These are phyloP conservation scores for Ambrosiella cleistominuta DNA, from an alignment of 2,329 filamentous ascomycete genomes.

Conservation along the genomic window DNA sequence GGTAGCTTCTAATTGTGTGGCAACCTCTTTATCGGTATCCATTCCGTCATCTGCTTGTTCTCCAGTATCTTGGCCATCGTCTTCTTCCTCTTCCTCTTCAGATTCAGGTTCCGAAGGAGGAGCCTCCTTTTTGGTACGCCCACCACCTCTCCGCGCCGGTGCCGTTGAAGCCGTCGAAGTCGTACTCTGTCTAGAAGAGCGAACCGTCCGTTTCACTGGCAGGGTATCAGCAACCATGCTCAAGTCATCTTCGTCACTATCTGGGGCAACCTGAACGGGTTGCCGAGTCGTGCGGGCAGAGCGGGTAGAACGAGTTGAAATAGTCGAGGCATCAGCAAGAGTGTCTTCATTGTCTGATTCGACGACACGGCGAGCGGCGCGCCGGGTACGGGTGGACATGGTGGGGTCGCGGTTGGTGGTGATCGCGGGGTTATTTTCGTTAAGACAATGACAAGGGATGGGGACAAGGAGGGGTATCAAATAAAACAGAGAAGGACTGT, in stretches of 20 bases:
- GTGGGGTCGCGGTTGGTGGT: slow-evolving; percentile 18
- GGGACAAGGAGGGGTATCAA: slow-evolving; percentile 8
- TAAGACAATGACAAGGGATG: background rate
- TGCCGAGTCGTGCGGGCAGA: slow-evolving; percentile 15
- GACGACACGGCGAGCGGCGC: slow-evolving; percentile 33
- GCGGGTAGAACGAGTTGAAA: slow-evolving; percentile 7
- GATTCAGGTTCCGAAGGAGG: background rate
- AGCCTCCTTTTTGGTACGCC: background rate
- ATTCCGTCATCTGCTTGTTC: background rate
- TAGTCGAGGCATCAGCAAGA: slow-evolving; percentile 21
- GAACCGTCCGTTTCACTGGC: background rate
- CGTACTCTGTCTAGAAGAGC: slow-evolving; percentile 1
- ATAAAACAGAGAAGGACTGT: background rate
- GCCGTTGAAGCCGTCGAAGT: background rate
- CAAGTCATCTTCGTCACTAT: slow-evolving; percentile 22
- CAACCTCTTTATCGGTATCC: slow-evolving; percentile 8
- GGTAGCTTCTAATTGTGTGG: slow-evolving; percentile 9
- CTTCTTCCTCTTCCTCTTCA: background rate
- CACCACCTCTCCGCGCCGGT: background rate
- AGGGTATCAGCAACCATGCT: background rate
- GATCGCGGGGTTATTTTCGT: slow-evolving; percentile 6
- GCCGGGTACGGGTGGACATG: slow-evolving; percentile 24
- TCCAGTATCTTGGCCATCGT: background rate
- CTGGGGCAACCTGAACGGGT: background rate
- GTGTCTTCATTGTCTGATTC: slow-evolving; percentile 56